Percentiles rank a stretch among this genome's conserved stretches.
Conservation (phyloP, 345 rosid species). For the Citrus glauca region DNA sequence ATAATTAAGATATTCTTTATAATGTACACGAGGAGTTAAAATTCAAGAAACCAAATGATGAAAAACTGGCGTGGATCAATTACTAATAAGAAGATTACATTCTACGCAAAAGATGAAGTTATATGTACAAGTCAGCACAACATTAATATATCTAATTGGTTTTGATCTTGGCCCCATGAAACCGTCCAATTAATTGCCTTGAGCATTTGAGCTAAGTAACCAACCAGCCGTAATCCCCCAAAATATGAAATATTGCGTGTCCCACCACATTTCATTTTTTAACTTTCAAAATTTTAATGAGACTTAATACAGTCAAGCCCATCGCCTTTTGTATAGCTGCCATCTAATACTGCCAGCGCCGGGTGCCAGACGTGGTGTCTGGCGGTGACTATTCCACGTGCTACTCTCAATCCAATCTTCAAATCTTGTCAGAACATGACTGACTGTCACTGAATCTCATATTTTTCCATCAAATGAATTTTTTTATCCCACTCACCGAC, state of each 20-base stretch:
- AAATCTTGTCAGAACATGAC: background rate
- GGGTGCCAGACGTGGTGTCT: background rate
- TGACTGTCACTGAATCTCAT: background rate
- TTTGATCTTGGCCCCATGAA: background rate
- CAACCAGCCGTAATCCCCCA: background rate
- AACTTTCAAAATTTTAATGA: background rate
- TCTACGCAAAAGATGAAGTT: slow-evolving; percentile 6
- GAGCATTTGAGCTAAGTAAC: background rate
- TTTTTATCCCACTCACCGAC: background rate
- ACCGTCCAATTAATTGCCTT: background rate
- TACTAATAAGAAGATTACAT: background rate
- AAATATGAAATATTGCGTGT: background rate
- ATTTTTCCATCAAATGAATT: background rate
- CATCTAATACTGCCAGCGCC: background rate
- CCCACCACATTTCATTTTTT: background rate
- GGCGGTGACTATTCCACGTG: slow-evolving; percentile 5
- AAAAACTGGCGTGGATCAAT: background rate
- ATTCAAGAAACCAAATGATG: background rate
- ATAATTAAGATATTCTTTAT: background rate
- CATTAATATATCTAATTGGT: background rate
- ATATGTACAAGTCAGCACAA: slow-evolving; percentile 8
- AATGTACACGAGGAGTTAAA: background rate
- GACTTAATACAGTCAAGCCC: background rate
- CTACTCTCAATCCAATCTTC: background rate
- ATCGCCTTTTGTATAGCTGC: background rate